A percentile compares a stretch with the other conserved stretches of the same genome.
Conservation (phyloP, 208 protist species). For the Leishmania martiniquensis region DNA sequence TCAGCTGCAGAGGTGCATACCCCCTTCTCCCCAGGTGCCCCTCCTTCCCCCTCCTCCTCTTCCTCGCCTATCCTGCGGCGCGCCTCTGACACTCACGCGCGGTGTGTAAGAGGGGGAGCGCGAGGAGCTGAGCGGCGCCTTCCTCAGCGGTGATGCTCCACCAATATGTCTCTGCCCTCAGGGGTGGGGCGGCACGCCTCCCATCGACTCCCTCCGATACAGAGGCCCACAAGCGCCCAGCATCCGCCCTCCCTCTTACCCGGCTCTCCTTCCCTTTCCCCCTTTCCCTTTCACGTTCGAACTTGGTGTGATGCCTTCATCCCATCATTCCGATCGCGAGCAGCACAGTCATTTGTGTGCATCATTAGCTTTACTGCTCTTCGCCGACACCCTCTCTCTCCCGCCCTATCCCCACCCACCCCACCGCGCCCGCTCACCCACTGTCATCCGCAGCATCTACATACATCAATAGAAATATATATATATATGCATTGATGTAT, state of each 20-base stretch:
- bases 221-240: neutral
- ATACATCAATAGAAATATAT: too few species aligned
- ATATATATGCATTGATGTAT: too few species aligned
- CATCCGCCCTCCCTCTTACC: neutral
- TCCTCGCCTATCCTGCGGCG: neutral
- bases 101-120: neutral
- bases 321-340: conserved; percentile 10
- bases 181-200: neutral
- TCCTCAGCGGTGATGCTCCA: neutral
- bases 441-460: neutral
- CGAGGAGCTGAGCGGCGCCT: neutral
- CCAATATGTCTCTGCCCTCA: neutral
- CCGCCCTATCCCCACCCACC: neutral
- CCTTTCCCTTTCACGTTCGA: conserved; percentile 3
- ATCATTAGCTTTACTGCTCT: neutral
- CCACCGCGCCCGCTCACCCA: neutral
- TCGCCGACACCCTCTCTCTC: neutral
- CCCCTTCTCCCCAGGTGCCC: neutral
- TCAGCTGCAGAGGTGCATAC: neutral
- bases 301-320: neutral
- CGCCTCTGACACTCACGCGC: neutral
- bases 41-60: neutral
- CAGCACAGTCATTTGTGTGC: neutral
- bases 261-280: neutral
- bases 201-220: neutral